Evolutionary conservation across 768 basidiomycete genomes (phyloP).

Genomic region (Amanita pseudoporphyria): DNA sequence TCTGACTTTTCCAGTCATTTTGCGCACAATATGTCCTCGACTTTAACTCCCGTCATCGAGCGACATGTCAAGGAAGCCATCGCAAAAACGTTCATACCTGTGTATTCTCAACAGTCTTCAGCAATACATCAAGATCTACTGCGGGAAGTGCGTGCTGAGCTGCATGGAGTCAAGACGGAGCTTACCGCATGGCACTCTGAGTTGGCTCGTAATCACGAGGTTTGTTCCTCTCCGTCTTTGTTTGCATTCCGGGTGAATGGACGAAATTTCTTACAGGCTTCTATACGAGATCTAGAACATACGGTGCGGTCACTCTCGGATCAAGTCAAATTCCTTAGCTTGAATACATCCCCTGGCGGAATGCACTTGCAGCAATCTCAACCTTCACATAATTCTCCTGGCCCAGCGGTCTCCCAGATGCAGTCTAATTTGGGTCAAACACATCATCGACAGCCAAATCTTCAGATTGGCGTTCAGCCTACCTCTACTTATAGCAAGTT

Average conservation of each 20-base stretch:
- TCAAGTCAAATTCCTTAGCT: conserved; percentile 70
- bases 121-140: conserved; percentile 74
- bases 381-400: conserved; percentile 30
- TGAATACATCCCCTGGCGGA: conserved; percentile 33
- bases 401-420: conserved; percentile 26
- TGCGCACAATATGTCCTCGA: conserved; percentile 61
- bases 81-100: conserved; percentile 62
- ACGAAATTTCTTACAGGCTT: conserved; percentile 31
- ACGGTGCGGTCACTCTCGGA: conserved; percentile 67
- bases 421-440: conserved; percentile 26
- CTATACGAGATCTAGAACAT: conserved; percentile 76
- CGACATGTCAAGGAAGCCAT: conserved; percentile 76
- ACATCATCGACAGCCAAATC: conserved; percentile 34
- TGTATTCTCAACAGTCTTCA: conserved; percentile 65
- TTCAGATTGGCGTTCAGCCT: conserved; percentile 26
- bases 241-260: not conserved
- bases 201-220: conserved; percentile 70
- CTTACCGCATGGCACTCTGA: conserved; percentile 77
- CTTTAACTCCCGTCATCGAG: conserved; percentile 69
- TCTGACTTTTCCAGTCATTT: conserved; percentile 73
- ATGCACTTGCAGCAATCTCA: conserved; percentile 33
- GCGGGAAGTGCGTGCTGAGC: conserved; percentile 65
- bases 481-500: conserved; percentile 27
- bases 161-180: conserved; percentile 71
- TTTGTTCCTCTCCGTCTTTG: conserved; percentile 19